Base-by-base conservation (phyloP, 1,284 basidiomycete species). In the Ceratobasidium sp. region DNA sequence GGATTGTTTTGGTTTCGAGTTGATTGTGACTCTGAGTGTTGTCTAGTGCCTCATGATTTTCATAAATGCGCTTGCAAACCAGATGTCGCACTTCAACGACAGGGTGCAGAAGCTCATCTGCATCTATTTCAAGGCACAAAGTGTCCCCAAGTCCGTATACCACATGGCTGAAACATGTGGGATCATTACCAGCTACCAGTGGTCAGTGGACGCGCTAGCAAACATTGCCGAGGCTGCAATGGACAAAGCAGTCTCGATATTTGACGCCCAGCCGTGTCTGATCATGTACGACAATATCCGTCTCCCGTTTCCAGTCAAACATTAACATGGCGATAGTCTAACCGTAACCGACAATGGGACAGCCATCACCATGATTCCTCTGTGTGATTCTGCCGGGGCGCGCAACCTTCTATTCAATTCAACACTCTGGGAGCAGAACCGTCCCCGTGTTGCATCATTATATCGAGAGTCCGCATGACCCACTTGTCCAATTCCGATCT, bases 31-130 rank as follows among this genome's bases (percentile, higher is more conserved):
- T 56, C n/a, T 9, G 11, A 22, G 9, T 19, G 54, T n/a, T 56
- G 19, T 29, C n/a, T 22, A 66, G 64, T 66, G 64, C 25, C 8
- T 66, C 22, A 66, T 43, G 11, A 22, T 66, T 11, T 66, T 66
- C 64, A 66, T 66, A 25, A 66, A 66, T 66, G 64, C 44, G 43
- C 40, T 66, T 9, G 64, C 64, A 11, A 25, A 66, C 22, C 64
- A 66, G 40, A 3, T 49, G 19, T 66, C 64, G 4, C 40, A 51
- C 5, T 66, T 19, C 64, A 66, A 66, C 25, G 49, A 66, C 22
- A 29, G 25, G 22, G 49, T 51, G 44, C 64, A 66, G 25, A 66
- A 66, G 64, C 64, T 66, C 22, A 22, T 66, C 5, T 66, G 64
- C 22, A 25, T n/a, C 40, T 66, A 66, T n/a, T 64, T 64, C 61